Evolutionary conservation across 768 basidiomycete genomes (phyloP), one percentile per base, ranked within the genome.

Genomic region (Epithele typhae): DNA sequence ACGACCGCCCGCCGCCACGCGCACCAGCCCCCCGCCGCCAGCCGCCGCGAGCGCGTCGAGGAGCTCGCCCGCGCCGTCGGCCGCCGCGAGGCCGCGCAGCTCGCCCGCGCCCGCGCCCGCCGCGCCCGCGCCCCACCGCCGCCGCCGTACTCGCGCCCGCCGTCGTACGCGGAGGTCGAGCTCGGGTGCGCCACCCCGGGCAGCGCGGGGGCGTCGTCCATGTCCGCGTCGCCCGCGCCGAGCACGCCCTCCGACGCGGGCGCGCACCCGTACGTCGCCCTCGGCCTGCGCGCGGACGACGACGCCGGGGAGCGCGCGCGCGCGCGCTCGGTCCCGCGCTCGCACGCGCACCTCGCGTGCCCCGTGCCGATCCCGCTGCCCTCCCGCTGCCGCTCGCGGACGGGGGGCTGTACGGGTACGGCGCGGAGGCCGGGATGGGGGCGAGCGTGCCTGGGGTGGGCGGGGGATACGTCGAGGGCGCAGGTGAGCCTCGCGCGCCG

Each of bases 11-110:
- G 49, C 27, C 43, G 48, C 5, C 55, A 53, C 24, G n/a, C n/a
- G n/a, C n/a, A n/a, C n/a, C n/a, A n/a, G n/a, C 33, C 53, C 25
- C 45, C 52, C 22, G 19, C 50, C 32, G 45, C 55, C 34, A 54
- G 48, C 24, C 55, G 61, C n/a, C 59, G 61, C 32, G 59, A 63
- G 58, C 57, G 55, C 44, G 59, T 63, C 23, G 59, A 59, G 47
- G 55, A 53, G 37, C 45, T 59, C 40, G 42, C 57, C 25, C 52
- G 53, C 37, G 45, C 45, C 33, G 38, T 51, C 21, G 34, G 45
- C 21, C 49, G 35, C 25, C 39, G 43, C 19, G n/a, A n/a, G n/a
- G 43, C 34, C 30, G 27, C 54, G 1, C 35, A 54, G 12, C 34
- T 30, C 35, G 30, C 46, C 5, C 37, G 36, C 43, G 51, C 45